Evolutionary conservation across 768 basidiomycete genomes (phyloP).

Genomic region (Auricularia auricula-judae): DNA sequence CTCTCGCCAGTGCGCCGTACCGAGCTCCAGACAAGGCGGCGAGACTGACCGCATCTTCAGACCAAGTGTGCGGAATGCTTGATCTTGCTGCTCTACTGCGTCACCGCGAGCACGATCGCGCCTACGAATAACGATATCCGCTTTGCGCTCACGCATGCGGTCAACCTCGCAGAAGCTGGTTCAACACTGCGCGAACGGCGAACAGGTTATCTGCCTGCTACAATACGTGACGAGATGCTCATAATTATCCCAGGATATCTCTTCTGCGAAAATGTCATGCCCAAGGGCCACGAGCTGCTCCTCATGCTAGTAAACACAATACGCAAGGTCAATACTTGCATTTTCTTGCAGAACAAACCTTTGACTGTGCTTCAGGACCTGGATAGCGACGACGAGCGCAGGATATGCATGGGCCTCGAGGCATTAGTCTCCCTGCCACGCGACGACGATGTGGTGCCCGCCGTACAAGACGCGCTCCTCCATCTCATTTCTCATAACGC

Average conservation of each 20-base stretch:
- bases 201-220: slow-evolving; percentile 50
- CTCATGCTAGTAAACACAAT: slow-evolving; percentile 82
- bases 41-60: slow-evolving; percentile 24
- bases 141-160: slow-evolving; percentile 66
- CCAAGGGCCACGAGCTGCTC: slow-evolving; percentile 52
- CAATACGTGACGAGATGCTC: not conserved
- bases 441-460: slow-evolving; percentile 62
- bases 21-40: not conserved
- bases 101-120: slow-evolving; percentile 35
- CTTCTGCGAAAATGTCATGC: slow-evolving; percentile 68
- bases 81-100: slow-evolving; percentile 61
- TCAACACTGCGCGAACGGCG: slow-evolving; percentile 34
- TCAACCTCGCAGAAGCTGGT: slow-evolving; percentile 67
- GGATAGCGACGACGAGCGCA: slow-evolving; percentile 41
- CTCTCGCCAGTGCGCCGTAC: slow-evolving; percentile 43
- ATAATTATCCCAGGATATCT: slow-evolving; percentile 48
- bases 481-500: slow-evolving; percentile 61
- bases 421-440: slow-evolving; percentile 44
- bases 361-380: slow-evolving; percentile 44
- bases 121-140: slow-evolving; percentile 37
- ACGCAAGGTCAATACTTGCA: slow-evolving; percentile 42
- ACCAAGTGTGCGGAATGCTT: slow-evolving; percentile 54
- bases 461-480: slow-evolving; percentile 54
- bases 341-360: not conserved
- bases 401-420: slow-evolving; percentile 65